Base-by-base conservation (phyloP, 2,329 filamentous ascomycete species). In the Paracamarosporium sp. region DNA sequence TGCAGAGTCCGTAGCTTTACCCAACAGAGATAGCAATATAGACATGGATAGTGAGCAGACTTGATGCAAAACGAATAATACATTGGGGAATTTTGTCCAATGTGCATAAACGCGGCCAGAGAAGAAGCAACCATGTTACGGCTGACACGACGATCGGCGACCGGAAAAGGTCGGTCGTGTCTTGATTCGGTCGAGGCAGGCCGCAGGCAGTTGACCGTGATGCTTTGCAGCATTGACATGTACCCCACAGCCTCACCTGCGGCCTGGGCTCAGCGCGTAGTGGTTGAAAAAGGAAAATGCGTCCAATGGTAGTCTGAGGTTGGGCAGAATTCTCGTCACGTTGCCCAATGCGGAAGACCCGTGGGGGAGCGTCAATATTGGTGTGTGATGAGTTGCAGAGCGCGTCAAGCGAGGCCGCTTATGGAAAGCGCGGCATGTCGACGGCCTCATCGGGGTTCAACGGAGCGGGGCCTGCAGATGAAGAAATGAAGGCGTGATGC, bases 301-400 rank as follows among this genome's bases (percentile, higher is more conserved):
- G 44, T 30, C 68, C 69, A 73, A 73, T 73, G 50, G 66, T 31
- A 61, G 43, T 17, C 4, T 30, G 45, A 44, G 31, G 25, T 51
- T 45, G 55, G 61, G 58, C 51, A 56, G 57, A 43, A 47, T 56
- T 57, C 55, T 53, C 25, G 54, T 51, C 50, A 55, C 20, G 50
- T 43, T 57, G 40, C 66, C 66, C 8, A 5, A 66, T 68, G 55
- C 53, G 58, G 68, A 47, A 31, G 52, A 35, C 52, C 36, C 43
- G 57, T 63, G 54, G 56, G 62, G 59, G 61, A 57, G 63, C 55
- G 59, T 22, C 38, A 64, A 61, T 67, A 70, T 70, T 66, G 66
- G 66, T 60, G 61, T 67, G 72, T 70, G 71, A 72, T 64, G 65
- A 65, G 63, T 28, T 66, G 71, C 70, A 72, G 63, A 54, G 55